Base-by-base conservation (phyloP, 306 rosid genomes). In the Crotalaria pallida region DNA sequence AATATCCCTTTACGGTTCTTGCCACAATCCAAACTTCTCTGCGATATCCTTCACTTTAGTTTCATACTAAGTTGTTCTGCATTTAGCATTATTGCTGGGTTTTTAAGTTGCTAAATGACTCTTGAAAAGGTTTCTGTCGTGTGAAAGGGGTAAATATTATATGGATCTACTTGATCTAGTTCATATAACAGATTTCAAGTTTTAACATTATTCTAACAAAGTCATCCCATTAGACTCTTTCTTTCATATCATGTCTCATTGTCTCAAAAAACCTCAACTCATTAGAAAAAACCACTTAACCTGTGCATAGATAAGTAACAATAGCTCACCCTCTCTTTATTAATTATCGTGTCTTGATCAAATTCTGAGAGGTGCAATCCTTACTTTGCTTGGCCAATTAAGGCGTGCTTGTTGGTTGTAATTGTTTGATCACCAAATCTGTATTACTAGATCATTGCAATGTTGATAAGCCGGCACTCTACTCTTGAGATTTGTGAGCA, bases 401-500 rank as follows among this genome's bases (percentile, higher is more conserved):
- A 86, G 86, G 78, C 86, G 84, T 19, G 83, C 91, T n/a, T 89
- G 87, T 80, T 84, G 86, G 81, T 88, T 82, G 80, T 75, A 78
- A 73, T 88, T 88, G 77, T 82, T 83, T 13, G 84, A 77, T 80
- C 91, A 81, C 95, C 95, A 88, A 40, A 77, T 76, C 56, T 82
- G 86, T 52, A 78, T 76, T 34, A 88, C n/a, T n/a, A n/a, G 75
- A 58, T 84, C 87, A 72, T 88, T 80, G 58, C 95, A 88, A 2
- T 84, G 91, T 78, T 86, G 91, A 77, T 86, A 86, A 69, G 86
- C 71, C 55, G n/a, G n/a, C 76, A 78, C 0, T 89, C 91, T 15
- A 83, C 89, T 58, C 91, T 71, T 63, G 82, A 86, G 69, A 86
- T n/a, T n/a, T n/a, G n/a, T n/a, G n/a, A n/a, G n/a, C n/a, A n/a